phyloP scores from a whole-genome alignment of 805 yeast genomes.

The Teunomyces lycoperdinae region DNA sequence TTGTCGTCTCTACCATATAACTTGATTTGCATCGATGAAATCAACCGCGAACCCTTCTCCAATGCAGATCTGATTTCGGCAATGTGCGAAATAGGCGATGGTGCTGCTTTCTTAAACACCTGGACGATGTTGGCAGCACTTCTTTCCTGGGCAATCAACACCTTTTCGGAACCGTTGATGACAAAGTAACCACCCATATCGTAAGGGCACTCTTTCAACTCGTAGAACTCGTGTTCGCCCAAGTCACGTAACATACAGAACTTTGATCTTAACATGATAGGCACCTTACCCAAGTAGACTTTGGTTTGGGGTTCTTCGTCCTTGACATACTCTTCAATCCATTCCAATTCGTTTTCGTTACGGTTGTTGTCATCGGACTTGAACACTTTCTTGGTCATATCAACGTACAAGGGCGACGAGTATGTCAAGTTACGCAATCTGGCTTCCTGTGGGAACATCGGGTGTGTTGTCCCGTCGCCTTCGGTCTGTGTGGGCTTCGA shows the following conservation, averaged over 20 bases:
- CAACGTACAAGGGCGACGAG: constrained; percentile 93
- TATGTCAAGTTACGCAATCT: constrained; percentile 93
- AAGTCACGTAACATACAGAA: constrained; percentile 90
- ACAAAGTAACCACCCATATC: constrained; percentile 99
- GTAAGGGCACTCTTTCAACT: constrained; percentile 96
- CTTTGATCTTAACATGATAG: constrained; percentile 95
- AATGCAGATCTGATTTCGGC: constrained; percentile 97
- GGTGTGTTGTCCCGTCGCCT: constrained; percentile 99
- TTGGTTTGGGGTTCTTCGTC: constrained; percentile 64
- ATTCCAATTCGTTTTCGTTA: constrained; percentile 42
- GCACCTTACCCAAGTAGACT: constrained; percentile 94
- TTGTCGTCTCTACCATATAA: constrained; percentile 78
- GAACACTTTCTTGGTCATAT: constrained; percentile 87
- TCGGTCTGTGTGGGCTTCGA: constrained; percentile 98
- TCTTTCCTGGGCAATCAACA: constrained; percentile 96
- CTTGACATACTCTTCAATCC: constrained; percentile 49
- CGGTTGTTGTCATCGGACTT: constrained; percentile 72
- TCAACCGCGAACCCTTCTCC: constrained; percentile 95
- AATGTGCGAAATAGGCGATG: constrained; percentile 91
- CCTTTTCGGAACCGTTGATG: constrained; percentile 97
- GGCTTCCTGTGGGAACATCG: constrained; percentile 97
- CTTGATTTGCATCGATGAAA: constrained; percentile 91
- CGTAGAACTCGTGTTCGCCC: constrained; percentile 90
- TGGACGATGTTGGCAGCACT: constrained; percentile 98
- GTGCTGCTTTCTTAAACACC: constrained; percentile 96